Evolutionary conservation across 2,329 filamentous ascomycete species (phyloP), one percentile per base, ranked within the genome.

Genomic region (Fusarium clavum): DNA sequence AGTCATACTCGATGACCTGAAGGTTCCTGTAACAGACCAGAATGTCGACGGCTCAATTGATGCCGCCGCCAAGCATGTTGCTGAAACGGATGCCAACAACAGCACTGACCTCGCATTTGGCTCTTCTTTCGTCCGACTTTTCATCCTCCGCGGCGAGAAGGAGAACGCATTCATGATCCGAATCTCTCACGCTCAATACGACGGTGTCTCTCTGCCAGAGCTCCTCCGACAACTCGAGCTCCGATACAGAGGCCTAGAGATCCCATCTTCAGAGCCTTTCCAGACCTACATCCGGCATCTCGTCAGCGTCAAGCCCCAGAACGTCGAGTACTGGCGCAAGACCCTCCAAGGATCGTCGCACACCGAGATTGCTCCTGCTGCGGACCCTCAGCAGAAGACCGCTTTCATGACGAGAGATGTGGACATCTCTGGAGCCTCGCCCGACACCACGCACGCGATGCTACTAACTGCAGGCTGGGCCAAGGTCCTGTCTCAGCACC

Each of bases 161-260:
- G 73, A 75, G 30, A 75, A 73, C 6, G 73, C 69, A 1, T 58
- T 75, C 9, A 71, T 75, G 64, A 75, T 75, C 12, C 73, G 73
- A 8, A 70, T 86, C 16, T 86, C 84, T 0, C 84, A 85, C 65
- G 83, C 84, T 1, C 83, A 85, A 67, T 85, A 85, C 53, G 83
- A 85, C 25, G 83, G 83, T 27, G 81, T 85, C 20, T 85, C 80
- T 24, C 75, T 85, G 5, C 83, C 83, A 1, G 76, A 79, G 7
- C 75, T 85, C 2, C 79, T 83, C 34, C 75, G 77, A 2, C 79
- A 83, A 47, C 77, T 85, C 29, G 78, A 81, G 3, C 74, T 78
- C 5, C 77, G 81, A 8, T 85, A 85, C 64, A 61, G 71, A 3
- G 79, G 77, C 10, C 32, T 64, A 2, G 72, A 74, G 8, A 40